Base-by-base conservation (phyloP, 352 stramenopile genomes). In the Globisporangium solare region DNA sequence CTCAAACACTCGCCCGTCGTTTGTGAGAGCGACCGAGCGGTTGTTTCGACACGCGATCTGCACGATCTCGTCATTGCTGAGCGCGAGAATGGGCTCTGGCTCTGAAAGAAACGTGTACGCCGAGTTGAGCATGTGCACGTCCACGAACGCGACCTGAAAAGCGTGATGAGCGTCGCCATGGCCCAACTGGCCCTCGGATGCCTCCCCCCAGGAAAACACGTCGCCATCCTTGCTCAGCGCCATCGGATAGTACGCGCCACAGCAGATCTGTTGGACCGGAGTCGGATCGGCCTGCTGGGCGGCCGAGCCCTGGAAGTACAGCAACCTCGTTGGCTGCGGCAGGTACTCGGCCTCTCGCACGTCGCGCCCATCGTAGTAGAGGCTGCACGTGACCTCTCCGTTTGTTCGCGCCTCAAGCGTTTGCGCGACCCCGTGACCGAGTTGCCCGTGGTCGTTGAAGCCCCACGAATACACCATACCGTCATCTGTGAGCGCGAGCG, bases 141-240 rank as follows among this genome's bases (percentile, higher is more conserved):
- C 82, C 14, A 78, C 75, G 15, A 89, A 79, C 17, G 72, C 75
- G 32, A 92, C 82, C 27, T 88, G 64, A 31, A 86, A 87, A 18
- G 70, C 66, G 5, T 63, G 45, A 56, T 85, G 68, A 0, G 67
- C 68, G 27, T 88, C 78, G 17, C 82, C 77, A 31, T 86, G 77
- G 2, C 79, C 82, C 2, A 92, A 59, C 48, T 92, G 82, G 0
- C 82, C 82, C 15, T 92, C 82, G 3, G 79, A 89, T 0, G 73
- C 79, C 53, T 92, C 82, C 17, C 82, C 82, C 82, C 82, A 89
- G 13, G 79, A 77, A 62, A 88, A 92, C 12, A 89, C 77, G 18
- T 88, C 76, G 37, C 82, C 77, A 11, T 73, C 75, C n/a, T 52
- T 58, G 57, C 82, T 89, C 39, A 89, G 60, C 1, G 60, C 79